Evolutionary conservation across 192 early-diverging fungal species (phyloP).

Genomic region (Rhizophagus sp.): DNA sequence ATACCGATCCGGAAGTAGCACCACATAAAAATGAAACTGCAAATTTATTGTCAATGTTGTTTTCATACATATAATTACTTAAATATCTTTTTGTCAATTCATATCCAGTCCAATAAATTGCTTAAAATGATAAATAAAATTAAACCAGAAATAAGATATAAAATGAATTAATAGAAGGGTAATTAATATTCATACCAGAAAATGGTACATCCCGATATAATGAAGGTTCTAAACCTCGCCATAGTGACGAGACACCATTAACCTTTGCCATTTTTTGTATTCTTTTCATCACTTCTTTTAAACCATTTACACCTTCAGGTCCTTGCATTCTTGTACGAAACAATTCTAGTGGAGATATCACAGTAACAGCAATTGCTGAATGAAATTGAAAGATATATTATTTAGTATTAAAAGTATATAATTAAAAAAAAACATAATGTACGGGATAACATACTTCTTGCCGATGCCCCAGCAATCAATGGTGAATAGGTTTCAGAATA

Average conservation of each 20-base stretch:
- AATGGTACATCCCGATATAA: slow-evolving; percentile 97
- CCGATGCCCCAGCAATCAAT: slow-evolving; percentile 70
- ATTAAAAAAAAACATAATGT: not conserved
- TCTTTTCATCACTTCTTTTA: slow-evolving; percentile 59
- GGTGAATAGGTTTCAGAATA: slow-evolving; percentile 35
- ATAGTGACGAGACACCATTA: slow-evolving; percentile 67
- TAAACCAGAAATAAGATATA: not conserved
- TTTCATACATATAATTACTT: slow-evolving; percentile 5
- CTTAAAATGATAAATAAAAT: slow-evolving; percentile 40
- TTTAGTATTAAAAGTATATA: not conserved
- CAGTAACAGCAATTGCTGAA: slow-evolving; percentile 68
- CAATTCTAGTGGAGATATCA: slow-evolving; percentile 89
- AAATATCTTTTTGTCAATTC: slow-evolving; percentile 68
- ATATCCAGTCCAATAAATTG: slow-evolving; percentile 92
- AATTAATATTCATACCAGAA: slow-evolving; percentile 50
- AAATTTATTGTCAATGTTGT: slow-evolving; percentile 48
- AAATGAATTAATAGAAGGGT: not conserved
- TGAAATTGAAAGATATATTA: slow-evolving; percentile 14
- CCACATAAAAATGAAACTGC: slow-evolving; percentile 77
- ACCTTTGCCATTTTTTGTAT: slow-evolving; percentile 61
- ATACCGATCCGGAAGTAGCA: slow-evolving; percentile 81
- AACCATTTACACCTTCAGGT: slow-evolving; percentile 56
- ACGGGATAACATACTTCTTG: slow-evolving; percentile 60
- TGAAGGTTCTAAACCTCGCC: slow-evolving; percentile 86
- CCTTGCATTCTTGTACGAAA: slow-evolving; percentile 92